Base-by-base conservation (phyloP, 2,329 filamentous ascomycete genomes). In the Raffaelea albimanens region DNA sequence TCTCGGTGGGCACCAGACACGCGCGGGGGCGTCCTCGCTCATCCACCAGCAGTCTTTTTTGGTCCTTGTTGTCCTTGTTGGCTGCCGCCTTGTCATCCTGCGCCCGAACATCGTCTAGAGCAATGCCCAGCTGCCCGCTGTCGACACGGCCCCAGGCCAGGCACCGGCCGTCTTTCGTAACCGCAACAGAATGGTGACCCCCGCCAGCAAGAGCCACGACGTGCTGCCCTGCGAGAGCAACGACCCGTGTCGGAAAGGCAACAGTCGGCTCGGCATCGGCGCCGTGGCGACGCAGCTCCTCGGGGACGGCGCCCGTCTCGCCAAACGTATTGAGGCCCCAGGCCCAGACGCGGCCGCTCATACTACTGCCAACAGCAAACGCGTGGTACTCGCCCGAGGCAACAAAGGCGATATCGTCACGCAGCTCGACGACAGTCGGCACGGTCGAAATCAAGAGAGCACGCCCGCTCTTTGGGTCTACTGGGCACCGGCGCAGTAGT, bases 291-390 rank as follows among this genome's bases (percentile, higher is more conserved):
- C 77, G 73, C n/a, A 70, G 68, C n/a, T n/a, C n/a, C n/a, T n/a
- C n/a, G n/a, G n/a, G n/a, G n/a, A n/a, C n/a, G 51, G 58, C 53
- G 47, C 85, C 87, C 16, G 85, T 85, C 67, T 94, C 83, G 52
- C 83, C 85, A 63, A 85, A 93, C 65, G 85, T 88, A 72, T 95
- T 94, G 31, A 90, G 69, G 18, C 88, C 88, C 87, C 87, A 94
- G 0, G 82, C 76, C 65, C 80, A 91, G 29, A 91, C 82, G 25
- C 76, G 73, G 29, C 81, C 85, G 11, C 78, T 75, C 50, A n/a
- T n/a, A n/a, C n/a, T n/a, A n/a, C 77, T 75, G 62, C 83, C 80
- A 43, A 94, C 72, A 20, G 86, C 86, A 56, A 95, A 91, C 56
- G 82, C 85, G 68, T 94, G 87, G 64, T 89, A 90, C 14, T 82